These are phyloP conservation scores for Phytopythium delawarense DNA, from an alignment of 352 stramenopile species.

Conservation along the genomic window DNA sequence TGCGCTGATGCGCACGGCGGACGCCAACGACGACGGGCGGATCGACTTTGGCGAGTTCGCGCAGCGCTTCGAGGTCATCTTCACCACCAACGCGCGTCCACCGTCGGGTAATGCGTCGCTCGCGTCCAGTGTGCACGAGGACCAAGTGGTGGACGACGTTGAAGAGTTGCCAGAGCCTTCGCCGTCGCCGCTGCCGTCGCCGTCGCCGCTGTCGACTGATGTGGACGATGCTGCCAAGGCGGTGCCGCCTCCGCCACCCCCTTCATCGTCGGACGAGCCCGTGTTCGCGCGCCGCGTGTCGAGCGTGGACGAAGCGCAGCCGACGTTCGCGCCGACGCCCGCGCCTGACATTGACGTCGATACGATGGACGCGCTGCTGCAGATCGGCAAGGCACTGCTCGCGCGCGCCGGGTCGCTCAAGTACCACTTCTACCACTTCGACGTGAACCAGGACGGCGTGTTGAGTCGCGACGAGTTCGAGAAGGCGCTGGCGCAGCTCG, in stretches of 20 bases:
- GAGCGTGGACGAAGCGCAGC: conserved; percentile 45
- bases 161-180: conserved; percentile 6
- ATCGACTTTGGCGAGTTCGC: conserved; percentile 92
- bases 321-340: conserved; percentile 48
- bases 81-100: conserved; percentile 37
- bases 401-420: conserved; percentile 62
- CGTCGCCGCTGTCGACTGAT: background rate
- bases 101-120: conserved; percentile 8
- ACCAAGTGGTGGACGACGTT: background rate
- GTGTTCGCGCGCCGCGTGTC: conserved; percentile 54
- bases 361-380: conserved; percentile 75
- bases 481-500: conserved; percentile 57
- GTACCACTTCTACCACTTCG: conserved; percentile 83
- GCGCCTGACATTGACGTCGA: conserved; percentile 71
- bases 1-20: conserved; percentile 90
- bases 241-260: background rate
- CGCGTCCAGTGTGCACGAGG: conserved; percentile 2
- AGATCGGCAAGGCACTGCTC: conserved; percentile 80
- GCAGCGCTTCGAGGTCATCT: conserved; percentile 90
- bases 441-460: conserved; percentile 83
- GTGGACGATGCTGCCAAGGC: conserved; percentile 4
- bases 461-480: conserved; percentile 77
- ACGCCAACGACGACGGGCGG: conserved; percentile 90
- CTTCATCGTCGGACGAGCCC: conserved; percentile 12
- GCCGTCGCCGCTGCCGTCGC: background rate